A percentile compares a stretch with the other conserved stretches of the same genome.
Conservation (phyloP, 2,329 filamentous ascomycete species). For the Penicillium frequentans region DNA sequence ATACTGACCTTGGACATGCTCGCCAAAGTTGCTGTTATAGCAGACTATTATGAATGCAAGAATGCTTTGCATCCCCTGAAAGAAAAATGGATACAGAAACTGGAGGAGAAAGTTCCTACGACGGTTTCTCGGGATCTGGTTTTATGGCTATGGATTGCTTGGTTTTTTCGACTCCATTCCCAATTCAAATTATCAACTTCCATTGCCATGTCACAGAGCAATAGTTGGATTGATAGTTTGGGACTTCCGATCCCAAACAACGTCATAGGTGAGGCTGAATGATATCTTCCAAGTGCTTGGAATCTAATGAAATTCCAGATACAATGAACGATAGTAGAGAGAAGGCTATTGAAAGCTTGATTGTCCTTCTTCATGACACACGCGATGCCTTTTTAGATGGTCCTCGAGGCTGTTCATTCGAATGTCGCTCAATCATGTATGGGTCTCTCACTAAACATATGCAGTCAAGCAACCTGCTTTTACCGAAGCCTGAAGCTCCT, state of each 20-base stretch:
- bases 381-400: slow-evolving; percentile 8
- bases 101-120: slow-evolving; percentile 4
- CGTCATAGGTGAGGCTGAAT: slow-evolving; percentile 14
- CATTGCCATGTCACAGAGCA: slow-evolving; percentile 15
- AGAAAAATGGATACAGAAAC: slow-evolving; percentile 15
- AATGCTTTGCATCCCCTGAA: slow-evolving; percentile 11
- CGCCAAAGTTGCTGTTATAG: slow-evolving; percentile 23
- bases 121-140: slow-evolving; percentile 5
- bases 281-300: neutral
- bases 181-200: slow-evolving; percentile 19
- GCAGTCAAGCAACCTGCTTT: slow-evolving; percentile 12
- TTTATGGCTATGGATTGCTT: slow-evolving; percentile 15
- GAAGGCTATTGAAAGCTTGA: slow-evolving; percentile 6
- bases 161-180: slow-evolving; percentile 15
- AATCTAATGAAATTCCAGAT: slow-evolving; percentile 10
- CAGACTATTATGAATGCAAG: slow-evolving; percentile 27
- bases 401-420: slow-evolving; percentile 18
- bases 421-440: slow-evolving; percentile 27
- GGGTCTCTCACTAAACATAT: slow-evolving; percentile 18
- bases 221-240: slow-evolving; percentile 4
- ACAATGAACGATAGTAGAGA: slow-evolving; percentile 16
- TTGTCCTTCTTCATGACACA: slow-evolving; percentile 11
- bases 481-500: slow-evolving; percentile 11
- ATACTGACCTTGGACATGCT: slow-evolving; percentile 19
- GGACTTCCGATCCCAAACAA: slow-evolving; percentile 21